Conservation (phyloP, 352 stramenopile genomes). For the Phytophthora meadii region DNA sequence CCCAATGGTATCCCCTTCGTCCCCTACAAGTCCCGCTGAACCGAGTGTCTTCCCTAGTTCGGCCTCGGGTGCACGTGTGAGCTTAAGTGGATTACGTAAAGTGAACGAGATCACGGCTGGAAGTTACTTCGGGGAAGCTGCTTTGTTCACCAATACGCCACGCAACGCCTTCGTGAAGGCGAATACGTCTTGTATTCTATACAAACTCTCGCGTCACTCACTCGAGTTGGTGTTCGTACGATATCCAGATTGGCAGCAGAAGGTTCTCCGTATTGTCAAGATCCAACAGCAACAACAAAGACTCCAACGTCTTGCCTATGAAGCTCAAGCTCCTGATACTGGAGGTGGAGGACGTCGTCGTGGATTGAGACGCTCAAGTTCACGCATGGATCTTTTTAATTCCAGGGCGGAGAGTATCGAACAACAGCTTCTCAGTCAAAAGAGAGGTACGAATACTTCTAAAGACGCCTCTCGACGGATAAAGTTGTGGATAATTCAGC, state of each 20-base stretch:
- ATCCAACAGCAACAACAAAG: conserved; percentile 72
- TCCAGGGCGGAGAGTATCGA: conserved; percentile 58
- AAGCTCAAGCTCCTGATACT: conserved; percentile 42
- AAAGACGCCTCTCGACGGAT: conserved; percentile 13
- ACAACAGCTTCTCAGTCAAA: conserved; percentile 46
- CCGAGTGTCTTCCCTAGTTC: conserved; percentile 12
- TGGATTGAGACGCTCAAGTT: conserved; percentile 33
- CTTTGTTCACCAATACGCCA: conserved; percentile 61
- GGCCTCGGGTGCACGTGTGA: conserved; percentile 13
- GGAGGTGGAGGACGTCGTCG: conserved; percentile 19
- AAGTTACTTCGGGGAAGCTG: conserved; percentile 68
- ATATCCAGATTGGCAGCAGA: conserved; percentile 69
- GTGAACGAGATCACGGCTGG: conserved; percentile 66
- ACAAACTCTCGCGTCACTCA: conserved; percentile 58
- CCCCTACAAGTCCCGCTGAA: neutral
- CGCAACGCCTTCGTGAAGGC: conserved; percentile 67
- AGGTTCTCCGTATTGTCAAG: conserved; percentile 67
- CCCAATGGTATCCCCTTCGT: conserved; percentile 16
- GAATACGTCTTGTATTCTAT: conserved; percentile 71
- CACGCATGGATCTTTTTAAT: conserved; percentile 59
- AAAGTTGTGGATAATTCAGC: conserved; percentile 17
- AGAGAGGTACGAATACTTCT: conserved; percentile 15
- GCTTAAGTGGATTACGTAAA: conserved; percentile 43
- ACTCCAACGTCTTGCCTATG: conserved; percentile 48
- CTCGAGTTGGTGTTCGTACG: conserved; percentile 68